phyloP scores from a whole-genome alignment of 441 rosid species.

The Euphorbia corollata region DNA sequence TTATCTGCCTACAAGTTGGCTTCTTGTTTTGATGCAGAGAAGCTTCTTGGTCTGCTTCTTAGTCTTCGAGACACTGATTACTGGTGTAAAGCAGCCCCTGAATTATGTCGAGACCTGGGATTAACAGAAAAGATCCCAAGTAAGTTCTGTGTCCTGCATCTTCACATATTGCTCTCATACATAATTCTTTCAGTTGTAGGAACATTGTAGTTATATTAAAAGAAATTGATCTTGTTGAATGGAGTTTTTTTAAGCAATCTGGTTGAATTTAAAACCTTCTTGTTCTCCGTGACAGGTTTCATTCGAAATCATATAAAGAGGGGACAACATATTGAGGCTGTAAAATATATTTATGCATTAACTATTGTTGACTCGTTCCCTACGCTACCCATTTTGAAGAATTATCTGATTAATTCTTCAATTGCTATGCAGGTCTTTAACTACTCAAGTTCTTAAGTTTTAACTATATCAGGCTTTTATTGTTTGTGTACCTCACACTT shows the following conservation, averaged over 20 bases:
- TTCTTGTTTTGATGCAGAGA: conserved; percentile 18
- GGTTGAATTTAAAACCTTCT: not conserved
- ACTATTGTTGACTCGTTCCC: conserved; percentile 27
- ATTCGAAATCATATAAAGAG: conserved; percentile 20
- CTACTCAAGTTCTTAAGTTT: not conserved
- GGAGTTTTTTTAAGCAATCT: not conserved
- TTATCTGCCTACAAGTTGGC: conserved; percentile 29
- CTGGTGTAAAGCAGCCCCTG: conserved; percentile 21
- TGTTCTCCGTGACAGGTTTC: conserved; percentile 22
- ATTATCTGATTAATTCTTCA: conserved; percentile 16
- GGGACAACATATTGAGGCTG: conserved; percentile 23
- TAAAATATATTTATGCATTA: conserved; percentile 24
- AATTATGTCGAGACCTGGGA: conserved; percentile 25
- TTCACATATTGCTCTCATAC: conserved; percentile 1
- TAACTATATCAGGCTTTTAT: not conserved
- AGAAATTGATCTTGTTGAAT: too few species aligned
- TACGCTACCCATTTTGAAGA: conserved; percentile 16
- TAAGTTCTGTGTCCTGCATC: conserved; percentile 13
- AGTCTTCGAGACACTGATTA: conserved; percentile 21
- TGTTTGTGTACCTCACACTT: not conserved
- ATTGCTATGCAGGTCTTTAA: conserved; percentile 14
- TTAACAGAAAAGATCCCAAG: conserved; percentile 25
- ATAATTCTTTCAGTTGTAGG: not conserved
- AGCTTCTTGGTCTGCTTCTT: conserved; percentile 24
- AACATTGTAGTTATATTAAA: too few species aligned